Percentiles rank a stretch among this genome's conserved stretches.
These are phyloP conservation scores for Xylaria sp. DNA, from an alignment of 2,329 filamentous ascomycete genomes.

Conservation along the genomic window DNA sequence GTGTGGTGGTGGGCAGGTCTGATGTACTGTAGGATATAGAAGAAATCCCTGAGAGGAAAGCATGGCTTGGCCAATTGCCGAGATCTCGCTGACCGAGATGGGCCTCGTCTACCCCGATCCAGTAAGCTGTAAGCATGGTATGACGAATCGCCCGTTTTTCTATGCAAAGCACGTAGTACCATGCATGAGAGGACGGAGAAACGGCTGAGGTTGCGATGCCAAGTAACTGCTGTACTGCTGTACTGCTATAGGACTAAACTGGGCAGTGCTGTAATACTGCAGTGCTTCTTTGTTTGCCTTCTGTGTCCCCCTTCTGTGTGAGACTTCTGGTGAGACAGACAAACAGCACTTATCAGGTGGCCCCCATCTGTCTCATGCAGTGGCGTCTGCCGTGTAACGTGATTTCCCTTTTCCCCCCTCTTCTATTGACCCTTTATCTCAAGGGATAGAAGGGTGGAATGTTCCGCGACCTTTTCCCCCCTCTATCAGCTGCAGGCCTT, in stretches of 20 bases:
- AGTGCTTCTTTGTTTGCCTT: not conserved
- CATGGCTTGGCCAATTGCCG: conserved; percentile 11
- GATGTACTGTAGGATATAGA: not conserved
- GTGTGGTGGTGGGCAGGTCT: not conserved
- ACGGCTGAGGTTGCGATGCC: not conserved
- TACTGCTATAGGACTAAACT: not conserved
- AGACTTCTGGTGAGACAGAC: not conserved
- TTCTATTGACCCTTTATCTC: not conserved
- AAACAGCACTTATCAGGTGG: not conserved
- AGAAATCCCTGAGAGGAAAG: not conserved
- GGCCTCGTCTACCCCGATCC: not conserved
- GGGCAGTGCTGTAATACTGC: not conserved
- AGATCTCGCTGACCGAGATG: conserved; percentile 12
- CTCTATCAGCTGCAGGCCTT: not conserved
- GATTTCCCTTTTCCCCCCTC: not conserved
- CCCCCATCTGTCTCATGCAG: not conserved
- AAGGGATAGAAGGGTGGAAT: not conserved
- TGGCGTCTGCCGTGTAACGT: not conserved
- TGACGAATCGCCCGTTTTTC: conserved; percentile 3
- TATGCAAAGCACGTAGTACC: not conserved
- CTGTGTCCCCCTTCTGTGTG: not conserved
- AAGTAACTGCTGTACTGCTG: conserved; percentile 4
- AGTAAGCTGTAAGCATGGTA: conserved; percentile 4
- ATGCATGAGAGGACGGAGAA: not conserved
- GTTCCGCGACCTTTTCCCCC: conserved; percentile 4